Percentiles rank a stretch among this genome's conserved stretches.
These are phyloP conservation scores for Diaporthe sp. DNA, from an alignment of 2,329 filamentous ascomycete species.

Conservation along the genomic window DNA sequence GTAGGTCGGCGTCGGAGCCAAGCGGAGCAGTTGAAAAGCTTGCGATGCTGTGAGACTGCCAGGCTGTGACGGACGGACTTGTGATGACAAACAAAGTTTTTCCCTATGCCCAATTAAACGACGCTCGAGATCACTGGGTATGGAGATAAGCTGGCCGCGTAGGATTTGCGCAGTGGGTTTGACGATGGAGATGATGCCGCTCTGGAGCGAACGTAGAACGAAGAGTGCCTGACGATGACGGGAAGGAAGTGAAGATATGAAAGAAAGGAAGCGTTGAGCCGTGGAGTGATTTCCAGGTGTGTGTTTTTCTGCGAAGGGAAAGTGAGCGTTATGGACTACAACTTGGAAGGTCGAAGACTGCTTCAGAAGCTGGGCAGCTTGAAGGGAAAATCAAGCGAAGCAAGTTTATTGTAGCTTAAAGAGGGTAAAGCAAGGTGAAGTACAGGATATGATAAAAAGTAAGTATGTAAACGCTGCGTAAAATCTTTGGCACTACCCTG, in stretches of 20 bases:
- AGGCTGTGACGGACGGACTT: accelerated
- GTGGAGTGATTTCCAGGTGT: not conserved
- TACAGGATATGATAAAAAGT: not conserved
- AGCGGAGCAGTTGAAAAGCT: not conserved
- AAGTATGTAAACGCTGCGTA: not conserved
- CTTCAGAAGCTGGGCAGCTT: not conserved
- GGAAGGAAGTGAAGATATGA: not conserved
- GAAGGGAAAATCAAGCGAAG: not conserved
- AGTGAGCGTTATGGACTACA: not conserved
- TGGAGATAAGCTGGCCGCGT: not conserved
- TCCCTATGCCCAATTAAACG: not conserved
- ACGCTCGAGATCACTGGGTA: no score
- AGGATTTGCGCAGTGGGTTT: not conserved
- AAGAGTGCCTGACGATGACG: accelerated
- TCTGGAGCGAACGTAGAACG: not conserved
- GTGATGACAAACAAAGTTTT: no score
- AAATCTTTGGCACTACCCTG: not conserved
- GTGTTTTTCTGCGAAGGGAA: not conserved
- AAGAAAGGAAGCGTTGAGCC: not conserved
- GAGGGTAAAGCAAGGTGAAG: not conserved
- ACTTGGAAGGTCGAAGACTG: not conserved
- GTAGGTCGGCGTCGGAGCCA: not conserved
- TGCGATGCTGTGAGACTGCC: not conserved
- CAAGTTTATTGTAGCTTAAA: not conserved
- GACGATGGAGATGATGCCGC: not conserved